A percentile compares a stretch with the other conserved stretches of the same genome.
These are phyloP conservation scores for Orychophragmus violaceus DNA, from an alignment of 345 rosid genomes.

Conservation along the genomic window DNA sequence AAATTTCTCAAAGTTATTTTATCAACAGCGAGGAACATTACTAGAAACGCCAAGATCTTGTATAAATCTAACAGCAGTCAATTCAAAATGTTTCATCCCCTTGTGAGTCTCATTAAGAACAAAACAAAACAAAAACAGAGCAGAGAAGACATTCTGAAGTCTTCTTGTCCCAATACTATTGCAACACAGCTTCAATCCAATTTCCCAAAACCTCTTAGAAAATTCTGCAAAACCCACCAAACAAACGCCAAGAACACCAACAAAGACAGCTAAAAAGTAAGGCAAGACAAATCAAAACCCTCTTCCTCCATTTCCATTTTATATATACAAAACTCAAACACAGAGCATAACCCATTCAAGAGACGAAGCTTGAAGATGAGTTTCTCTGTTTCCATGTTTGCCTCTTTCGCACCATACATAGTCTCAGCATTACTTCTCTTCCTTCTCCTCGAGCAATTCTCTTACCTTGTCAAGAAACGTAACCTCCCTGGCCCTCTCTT, in stretches of 20 bases:
- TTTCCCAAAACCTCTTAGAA: slow-evolving; percentile 10
- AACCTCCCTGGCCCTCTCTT: slow-evolving; percentile 53
- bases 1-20: neutral
- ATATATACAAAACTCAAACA: neutral
- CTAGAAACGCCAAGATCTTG: neutral
- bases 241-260: neutral
- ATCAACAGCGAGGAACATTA: neutral
- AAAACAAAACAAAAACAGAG: neutral
- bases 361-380: neutral
- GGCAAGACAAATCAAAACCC: slow-evolving; percentile 12
- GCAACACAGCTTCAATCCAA: neutral
- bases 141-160: neutral
- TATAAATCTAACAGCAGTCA: neutral
- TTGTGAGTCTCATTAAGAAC: neutral
- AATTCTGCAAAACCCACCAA: slow-evolving; percentile 9
- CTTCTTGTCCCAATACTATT: slow-evolving; percentile 3
- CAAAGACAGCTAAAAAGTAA: neutral
- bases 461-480: slow-evolving; percentile 54
- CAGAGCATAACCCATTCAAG: neutral
- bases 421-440: slow-evolving; percentile 33
- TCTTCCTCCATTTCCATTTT: neutral
- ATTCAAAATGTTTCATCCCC: neutral
- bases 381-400: neutral
- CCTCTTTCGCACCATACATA: slow-evolving; percentile 24
- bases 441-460: slow-evolving; percentile 48